Evolutionary conservation across 2,329 filamentous ascomycete genomes (phyloP).

Genomic region (Neonectria coccinea): DNA sequence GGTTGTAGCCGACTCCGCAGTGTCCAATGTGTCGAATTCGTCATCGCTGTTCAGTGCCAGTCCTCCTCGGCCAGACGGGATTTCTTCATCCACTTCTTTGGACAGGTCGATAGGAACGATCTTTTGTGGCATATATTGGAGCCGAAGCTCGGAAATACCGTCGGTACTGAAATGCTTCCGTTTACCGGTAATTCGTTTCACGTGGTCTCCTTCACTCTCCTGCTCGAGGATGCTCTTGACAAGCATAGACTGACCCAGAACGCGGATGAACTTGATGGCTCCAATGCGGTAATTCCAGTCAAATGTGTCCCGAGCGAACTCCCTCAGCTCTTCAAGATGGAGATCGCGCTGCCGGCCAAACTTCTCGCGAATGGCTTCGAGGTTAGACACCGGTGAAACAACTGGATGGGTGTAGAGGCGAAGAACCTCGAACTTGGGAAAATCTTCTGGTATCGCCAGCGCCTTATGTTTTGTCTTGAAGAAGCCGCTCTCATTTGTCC

Average conservation of each 20-base stretch:
- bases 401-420: conserved; percentile 90
- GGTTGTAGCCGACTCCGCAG: conserved; percentile 36
- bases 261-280: conserved; percentile 85
- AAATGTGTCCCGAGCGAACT: conserved; percentile 83
- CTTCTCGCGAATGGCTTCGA: conserved; percentile 45
- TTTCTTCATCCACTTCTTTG: conserved; percentile 74
- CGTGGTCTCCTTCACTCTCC: conserved; percentile 56
- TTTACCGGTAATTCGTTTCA: conserved; percentile 75
- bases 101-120: conserved; percentile 83
- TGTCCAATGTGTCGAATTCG: conserved; percentile 62
- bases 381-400: conserved; percentile 73
- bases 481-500: conserved; percentile 83
- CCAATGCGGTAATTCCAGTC: conserved; percentile 85
- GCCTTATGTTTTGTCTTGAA: conserved; percentile 83
- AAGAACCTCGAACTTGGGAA: conserved; percentile 83
- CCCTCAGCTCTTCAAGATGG: conserved; percentile 67
- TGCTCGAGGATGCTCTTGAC: conserved; percentile 63
- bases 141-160: conserved; percentile 78
- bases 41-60: conserved; percentile 75
- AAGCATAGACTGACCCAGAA: conserved; percentile 81
- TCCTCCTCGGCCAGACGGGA: conserved; percentile 63
- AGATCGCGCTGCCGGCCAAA: conserved; percentile 42
- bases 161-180: conserved; percentile 81
- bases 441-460: conserved; percentile 80
- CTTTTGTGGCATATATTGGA: conserved; percentile 80